A percentile compares a stretch with the other conserved stretches of the same genome.
phyloP scores from a whole-genome alignment of 805 yeast species.

The Spathaspora girioi region DNA sequence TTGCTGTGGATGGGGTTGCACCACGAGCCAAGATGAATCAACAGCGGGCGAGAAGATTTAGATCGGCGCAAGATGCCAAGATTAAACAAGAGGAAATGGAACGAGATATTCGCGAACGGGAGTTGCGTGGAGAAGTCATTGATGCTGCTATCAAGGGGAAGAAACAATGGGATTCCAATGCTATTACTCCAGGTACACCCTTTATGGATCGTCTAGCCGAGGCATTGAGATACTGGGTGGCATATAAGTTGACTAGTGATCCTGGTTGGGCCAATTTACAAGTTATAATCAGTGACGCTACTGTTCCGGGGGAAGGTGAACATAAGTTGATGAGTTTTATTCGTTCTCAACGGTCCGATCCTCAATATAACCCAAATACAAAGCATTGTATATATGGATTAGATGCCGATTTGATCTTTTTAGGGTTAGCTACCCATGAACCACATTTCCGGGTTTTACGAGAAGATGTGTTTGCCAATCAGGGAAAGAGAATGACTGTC shows the following conservation, averaged over 20 bases:
- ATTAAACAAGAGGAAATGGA: constrained; percentile 71
- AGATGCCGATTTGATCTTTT: constrained; percentile 95
- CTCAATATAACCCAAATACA: constrained; percentile 87
- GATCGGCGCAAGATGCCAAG: constrained; percentile 87
- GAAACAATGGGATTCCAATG: constrained; percentile 90
- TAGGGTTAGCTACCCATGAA: constrained; percentile 96
- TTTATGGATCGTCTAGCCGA: constrained; percentile 89
- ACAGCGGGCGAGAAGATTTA: constrained; percentile 88
- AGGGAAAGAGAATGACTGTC: constrained; percentile 43
- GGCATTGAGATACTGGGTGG: constrained; percentile 86
- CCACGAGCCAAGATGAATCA: constrained; percentile 98
- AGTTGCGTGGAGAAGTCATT: constrained; percentile 65
- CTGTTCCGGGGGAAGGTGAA: constrained; percentile 99
- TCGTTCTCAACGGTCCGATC: constrained; percentile 82
- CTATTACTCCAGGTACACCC: constrained; percentile 98
- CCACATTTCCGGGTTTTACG: constrained; percentile 92
- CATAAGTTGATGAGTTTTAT: constrained; percentile 97
- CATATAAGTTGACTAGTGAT: constrained; percentile 80
- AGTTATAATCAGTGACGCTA: constrained; percentile 89
- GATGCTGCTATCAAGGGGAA: constrained; percentile 73
- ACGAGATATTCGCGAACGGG: constrained; percentile 54
- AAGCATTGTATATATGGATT: constrained; percentile 95
- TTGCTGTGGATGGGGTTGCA: constrained; percentile 99
- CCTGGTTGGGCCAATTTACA: constrained; percentile 92
- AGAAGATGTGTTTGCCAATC: constrained; percentile 94